Conservation (phyloP, 768 basidiomycete genomes). For the Leccinum sublutescens region DNA sequence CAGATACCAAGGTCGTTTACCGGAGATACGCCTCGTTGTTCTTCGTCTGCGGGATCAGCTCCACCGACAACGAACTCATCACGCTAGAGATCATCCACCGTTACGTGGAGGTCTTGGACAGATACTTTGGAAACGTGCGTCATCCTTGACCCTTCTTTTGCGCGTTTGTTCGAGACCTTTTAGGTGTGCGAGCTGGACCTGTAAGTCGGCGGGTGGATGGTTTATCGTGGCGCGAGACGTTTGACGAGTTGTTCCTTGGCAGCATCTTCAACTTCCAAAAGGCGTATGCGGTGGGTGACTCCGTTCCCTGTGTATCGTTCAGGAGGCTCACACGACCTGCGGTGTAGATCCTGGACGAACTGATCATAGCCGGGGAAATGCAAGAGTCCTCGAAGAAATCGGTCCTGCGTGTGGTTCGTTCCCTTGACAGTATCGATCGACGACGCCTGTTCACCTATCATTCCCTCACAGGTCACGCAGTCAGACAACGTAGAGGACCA, state of each 20-base stretch:
- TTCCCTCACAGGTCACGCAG: conserved; percentile 65
- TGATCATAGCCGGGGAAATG: conserved; percentile 91
- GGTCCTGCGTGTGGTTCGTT: conserved; percentile 56
- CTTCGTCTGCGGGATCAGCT: conserved; percentile 87
- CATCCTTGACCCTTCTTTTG: not conserved
- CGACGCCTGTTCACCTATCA: conserved; percentile 13
- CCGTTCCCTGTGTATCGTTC: not conserved
- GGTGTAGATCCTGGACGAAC: conserved; percentile 80
- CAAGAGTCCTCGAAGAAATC: conserved; percentile 86
- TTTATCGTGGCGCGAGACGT: not conserved
- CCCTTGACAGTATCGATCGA: not conserved
- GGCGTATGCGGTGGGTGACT: conserved; percentile 70
- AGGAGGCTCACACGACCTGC: not conserved
- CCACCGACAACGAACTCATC: conserved; percentile 86
- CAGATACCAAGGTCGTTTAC: conserved; percentile 88
- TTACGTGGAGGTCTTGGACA: conserved; percentile 84
- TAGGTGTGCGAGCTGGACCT: conserved; percentile 92
- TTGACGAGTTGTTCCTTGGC: not conserved
- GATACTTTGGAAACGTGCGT: conserved; percentile 51
- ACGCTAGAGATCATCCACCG: conserved; percentile 93
- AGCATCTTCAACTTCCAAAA: conserved; percentile 99
- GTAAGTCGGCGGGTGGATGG: conserved; percentile 41
- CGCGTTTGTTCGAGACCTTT: not conserved
- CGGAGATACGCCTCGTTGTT: conserved; percentile 93
- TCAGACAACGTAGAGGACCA: conserved; percentile 83